Conservation (phyloP, 2,329 filamentous ascomycete genomes). For the Lasiodiplodia sp. region DNA sequence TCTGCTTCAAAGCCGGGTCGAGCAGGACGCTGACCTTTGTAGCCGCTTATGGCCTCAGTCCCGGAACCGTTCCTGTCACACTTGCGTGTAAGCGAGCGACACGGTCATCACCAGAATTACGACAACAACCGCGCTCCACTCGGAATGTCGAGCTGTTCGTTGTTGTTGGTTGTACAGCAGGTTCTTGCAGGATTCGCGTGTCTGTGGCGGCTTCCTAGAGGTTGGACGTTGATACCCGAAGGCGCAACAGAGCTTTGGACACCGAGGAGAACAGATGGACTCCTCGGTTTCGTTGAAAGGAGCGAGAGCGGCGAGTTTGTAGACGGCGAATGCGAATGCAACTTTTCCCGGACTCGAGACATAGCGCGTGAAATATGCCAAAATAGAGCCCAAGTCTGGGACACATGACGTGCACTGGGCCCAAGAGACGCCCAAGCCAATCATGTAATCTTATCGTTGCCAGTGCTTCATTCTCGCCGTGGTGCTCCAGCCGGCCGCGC, state of each 20-base stretch:
- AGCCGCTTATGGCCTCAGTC: not conserved
- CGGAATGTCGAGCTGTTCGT: not conserved
- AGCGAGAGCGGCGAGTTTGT: not conserved
- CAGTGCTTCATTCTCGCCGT: constrained; percentile 30
- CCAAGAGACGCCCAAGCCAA: constrained; percentile 24
- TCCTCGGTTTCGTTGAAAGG: too few species aligned
- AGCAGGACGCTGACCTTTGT: not conserved
- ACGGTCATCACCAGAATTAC: not conserved
- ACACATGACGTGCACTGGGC: constrained; percentile 16
- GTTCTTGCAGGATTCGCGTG: not conserved
- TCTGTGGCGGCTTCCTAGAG: not conserved
- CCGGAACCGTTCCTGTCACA: not conserved
- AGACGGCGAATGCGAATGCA: not conserved
- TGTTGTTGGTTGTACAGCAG: not conserved
- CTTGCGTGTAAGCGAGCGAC: not conserved
- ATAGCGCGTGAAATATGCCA: not conserved
- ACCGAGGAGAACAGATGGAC: not conserved
- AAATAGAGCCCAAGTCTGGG: constrained; percentile 16
- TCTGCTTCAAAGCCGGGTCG: not conserved
- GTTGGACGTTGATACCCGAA: not conserved
- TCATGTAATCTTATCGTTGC: constrained; percentile 31
- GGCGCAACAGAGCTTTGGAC: not conserved
- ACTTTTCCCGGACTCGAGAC: not conserved
- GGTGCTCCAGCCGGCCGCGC: constrained; percentile 27
- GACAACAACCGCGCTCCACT: not conserved